These are phyloP conservation scores for Macrophomina phaseolina DNA, from an alignment of 2,329 filamentous ascomycete species.

Conservation along the genomic window DNA sequence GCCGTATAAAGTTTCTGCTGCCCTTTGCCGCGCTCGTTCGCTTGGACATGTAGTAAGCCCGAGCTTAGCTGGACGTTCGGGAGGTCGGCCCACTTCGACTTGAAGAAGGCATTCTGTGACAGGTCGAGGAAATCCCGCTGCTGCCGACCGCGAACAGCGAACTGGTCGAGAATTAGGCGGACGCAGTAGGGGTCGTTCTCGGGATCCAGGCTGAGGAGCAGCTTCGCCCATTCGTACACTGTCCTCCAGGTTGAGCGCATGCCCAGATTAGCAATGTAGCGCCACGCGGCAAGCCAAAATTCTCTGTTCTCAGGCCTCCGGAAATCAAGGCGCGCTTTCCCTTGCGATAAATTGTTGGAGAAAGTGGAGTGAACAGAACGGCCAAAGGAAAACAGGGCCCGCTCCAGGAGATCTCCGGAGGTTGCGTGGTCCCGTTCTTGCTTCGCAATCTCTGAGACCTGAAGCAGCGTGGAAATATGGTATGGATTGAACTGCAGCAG, in stretches of 20 bases:
- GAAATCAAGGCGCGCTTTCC: constrained; percentile 82
- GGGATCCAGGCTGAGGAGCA: constrained; percentile 77
- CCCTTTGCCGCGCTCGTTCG: constrained; percentile 69
- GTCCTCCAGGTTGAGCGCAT: constrained; percentile 94
- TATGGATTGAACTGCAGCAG: constrained; percentile 80
- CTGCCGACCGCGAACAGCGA: constrained; percentile 82
- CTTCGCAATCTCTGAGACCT: constrained; percentile 90
- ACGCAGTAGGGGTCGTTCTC: constrained; percentile 81
- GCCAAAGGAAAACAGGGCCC: constrained; percentile 93
- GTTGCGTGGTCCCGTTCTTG: constrained; percentile 88
- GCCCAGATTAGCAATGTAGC: constrained; percentile 83
- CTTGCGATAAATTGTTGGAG: constrained; percentile 73
- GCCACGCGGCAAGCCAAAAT: constrained; percentile 87
- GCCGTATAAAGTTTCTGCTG: constrained; percentile 69
- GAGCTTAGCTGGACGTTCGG: constrained; percentile 78
- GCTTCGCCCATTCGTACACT: constrained; percentile 89
- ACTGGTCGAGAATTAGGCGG: constrained; percentile 78
- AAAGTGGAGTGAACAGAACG: constrained; percentile 85
- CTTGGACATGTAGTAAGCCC: constrained; percentile 75
- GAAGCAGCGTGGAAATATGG: constrained; percentile 90
- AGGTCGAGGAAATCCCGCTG: constrained; percentile 77
- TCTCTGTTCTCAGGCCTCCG: constrained; percentile 85
- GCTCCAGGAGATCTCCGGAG: constrained; percentile 84
- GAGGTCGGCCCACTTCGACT: constrained; percentile 59
- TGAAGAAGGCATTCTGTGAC: constrained; percentile 58